Conservation (phyloP, 768 basidiomycete species). For the Lactifluus hygrophoroides region DNA sequence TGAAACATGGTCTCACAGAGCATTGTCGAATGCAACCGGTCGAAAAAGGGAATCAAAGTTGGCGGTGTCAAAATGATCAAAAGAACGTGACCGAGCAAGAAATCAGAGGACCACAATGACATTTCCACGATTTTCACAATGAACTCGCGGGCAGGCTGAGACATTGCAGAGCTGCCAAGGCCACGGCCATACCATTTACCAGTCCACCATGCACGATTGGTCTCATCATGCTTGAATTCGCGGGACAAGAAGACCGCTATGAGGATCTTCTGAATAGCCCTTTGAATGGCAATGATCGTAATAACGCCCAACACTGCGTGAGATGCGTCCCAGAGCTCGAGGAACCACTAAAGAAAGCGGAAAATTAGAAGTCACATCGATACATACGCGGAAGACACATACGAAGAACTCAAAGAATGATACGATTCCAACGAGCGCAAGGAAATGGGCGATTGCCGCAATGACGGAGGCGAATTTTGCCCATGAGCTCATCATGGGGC, state of each 20-base stretch:
- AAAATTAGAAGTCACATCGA: slow-evolving; percentile 2
- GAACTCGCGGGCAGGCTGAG: slow-evolving; percentile 96
- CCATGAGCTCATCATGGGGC: slow-evolving; percentile 81
- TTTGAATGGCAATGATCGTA: slow-evolving; percentile 84
- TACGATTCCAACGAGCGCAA: slow-evolving; percentile 72
- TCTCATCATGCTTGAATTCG: slow-evolving; percentile 99
- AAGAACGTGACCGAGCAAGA: slow-evolving; percentile 78
- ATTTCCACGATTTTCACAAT: slow-evolving; percentile 97
- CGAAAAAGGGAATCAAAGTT: slow-evolving; percentile 83
- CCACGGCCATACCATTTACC: slow-evolving; percentile 96
- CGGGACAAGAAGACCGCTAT: slow-evolving; percentile 92
- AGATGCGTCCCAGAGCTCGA: slow-evolving; percentile 84
- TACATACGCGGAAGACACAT: slow-evolving; percentile 32
- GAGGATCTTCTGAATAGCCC: slow-evolving; percentile 86
- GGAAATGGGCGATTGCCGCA: slow-evolving; percentile 84
- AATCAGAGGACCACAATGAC: slow-evolving; percentile 91
- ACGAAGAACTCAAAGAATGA: slow-evolving; percentile 96
- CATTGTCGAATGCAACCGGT: slow-evolving; percentile 83
- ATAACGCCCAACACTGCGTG: slow-evolving; percentile 93
- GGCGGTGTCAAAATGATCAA: slow-evolving; percentile 88
- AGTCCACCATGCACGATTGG: slow-evolving; percentile 99
- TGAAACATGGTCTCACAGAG: slow-evolving; percentile 21
- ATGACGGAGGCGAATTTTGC: slow-evolving; percentile 85
- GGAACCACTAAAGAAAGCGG: slow-evolving; percentile 65
- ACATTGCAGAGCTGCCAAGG: slow-evolving; percentile 83